Evolutionary conservation across 2,329 filamentous ascomycete genomes (phyloP).

Genomic region (Diplodia scrobiculata): DNA sequence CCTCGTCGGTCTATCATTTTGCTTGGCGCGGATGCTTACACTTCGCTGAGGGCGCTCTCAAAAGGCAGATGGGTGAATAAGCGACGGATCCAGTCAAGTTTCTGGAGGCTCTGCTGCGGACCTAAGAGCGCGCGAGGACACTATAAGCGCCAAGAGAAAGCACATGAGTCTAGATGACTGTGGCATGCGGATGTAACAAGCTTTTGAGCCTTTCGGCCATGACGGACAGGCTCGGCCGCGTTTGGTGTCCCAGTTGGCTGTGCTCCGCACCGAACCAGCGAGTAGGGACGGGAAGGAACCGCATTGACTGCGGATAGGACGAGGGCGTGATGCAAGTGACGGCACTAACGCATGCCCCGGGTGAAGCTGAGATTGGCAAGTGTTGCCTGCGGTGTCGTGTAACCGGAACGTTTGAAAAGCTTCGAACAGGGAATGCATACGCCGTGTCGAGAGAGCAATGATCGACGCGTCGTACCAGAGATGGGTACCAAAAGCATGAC

Average conservation of each 20-base stretch:
- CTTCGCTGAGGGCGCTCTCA: not conserved
- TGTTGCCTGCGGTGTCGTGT: constrained; percentile 12
- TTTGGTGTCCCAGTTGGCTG: not conserved
- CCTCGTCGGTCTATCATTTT: not conserved
- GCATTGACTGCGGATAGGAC: constrained; percentile 1
- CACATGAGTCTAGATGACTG: not conserved
- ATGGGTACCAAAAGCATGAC: constrained; percentile 6
- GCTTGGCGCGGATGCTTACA: not conserved
- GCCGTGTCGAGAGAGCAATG: not conserved
- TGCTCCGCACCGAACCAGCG: not conserved
- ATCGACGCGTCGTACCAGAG: not conserved
- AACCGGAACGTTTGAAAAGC: not conserved
- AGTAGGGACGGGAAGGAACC: constrained; percentile 10
- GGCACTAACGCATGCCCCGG: constrained; percentile 13
- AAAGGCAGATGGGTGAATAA: not conserved
- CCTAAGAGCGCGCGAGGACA: no score
- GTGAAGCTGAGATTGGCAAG: not conserved
- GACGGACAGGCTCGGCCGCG: not conserved
- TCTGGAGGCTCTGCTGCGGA: constrained; percentile 7
- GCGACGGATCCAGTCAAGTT: not conserved
- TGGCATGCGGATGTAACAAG: constrained; percentile 14
- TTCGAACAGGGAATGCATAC: not conserved
- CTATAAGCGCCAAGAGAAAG: constrained; percentile 1
- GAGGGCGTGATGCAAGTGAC: not conserved
- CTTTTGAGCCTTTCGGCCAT: constrained; percentile 1